Conservation (phyloP, 345 rosid genomes). For the Firmiana major region DNA sequence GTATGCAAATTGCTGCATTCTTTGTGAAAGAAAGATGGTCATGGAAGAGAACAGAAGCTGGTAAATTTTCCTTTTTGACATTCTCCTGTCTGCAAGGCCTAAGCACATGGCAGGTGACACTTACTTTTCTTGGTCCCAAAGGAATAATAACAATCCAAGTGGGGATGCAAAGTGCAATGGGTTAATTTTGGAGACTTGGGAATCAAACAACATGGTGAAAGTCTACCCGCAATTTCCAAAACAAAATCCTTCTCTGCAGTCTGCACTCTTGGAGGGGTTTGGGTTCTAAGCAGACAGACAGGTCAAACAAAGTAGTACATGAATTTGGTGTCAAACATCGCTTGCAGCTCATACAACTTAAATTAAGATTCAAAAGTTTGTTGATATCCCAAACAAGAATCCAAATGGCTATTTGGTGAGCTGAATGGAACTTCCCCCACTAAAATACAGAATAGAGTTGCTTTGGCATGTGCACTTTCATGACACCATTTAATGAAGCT, state of each 20-base stretch:
- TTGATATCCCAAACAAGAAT: not conserved
- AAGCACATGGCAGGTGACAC: conserved; percentile 8
- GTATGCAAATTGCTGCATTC: not conserved
- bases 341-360: too few species aligned
- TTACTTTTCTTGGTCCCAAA: conserved; percentile 11
- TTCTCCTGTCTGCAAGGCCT: not conserved
- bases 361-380: too few species aligned
- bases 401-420: too few species aligned
- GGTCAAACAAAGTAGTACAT: not conserved
- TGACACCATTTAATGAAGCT: not conserved
- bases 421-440: too few species aligned
- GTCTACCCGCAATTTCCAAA: not conserved
- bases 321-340: not conserved
- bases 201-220: not conserved
- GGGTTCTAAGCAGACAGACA: not conserved
- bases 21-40: not conserved
- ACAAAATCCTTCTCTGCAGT: not conserved
- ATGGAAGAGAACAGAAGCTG: not conserved
- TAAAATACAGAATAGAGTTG: too few species aligned
- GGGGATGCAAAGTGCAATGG: not conserved
- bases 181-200: not conserved
- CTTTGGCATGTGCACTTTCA: not conserved
- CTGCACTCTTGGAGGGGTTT: not conserved
- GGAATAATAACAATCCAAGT: not conserved
- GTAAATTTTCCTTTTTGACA: not conserved